These are phyloP conservation scores for Talaromyces islandicus DNA, from an alignment of 2,329 filamentous ascomycete genomes.

Conservation along the genomic window DNA sequence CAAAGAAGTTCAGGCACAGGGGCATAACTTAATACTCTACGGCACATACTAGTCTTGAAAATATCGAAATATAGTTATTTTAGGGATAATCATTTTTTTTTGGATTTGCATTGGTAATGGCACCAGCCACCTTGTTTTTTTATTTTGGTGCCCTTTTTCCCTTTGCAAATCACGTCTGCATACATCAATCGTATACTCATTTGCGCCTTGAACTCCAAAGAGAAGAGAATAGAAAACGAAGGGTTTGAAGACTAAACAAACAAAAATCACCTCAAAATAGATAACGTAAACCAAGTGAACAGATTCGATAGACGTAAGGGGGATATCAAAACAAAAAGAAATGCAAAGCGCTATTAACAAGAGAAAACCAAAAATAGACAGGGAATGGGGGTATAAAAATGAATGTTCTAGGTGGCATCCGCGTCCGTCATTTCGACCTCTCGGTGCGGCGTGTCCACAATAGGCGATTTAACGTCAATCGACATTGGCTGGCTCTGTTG, in stretches of 20 bases:
- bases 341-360: neutral
- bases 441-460: slow-evolving; percentile 2
- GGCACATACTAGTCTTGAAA: no score
- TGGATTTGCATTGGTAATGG: no score
- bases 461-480: slow-evolving; percentile 8
- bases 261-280: neutral
- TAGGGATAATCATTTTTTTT: no score
- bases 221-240: neutral
- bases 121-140: neutral
- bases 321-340: neutral
- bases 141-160: neutral
- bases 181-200: neutral
- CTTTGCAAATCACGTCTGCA: neutral
- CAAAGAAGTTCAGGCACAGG: no score
- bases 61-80: no score
- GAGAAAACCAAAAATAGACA: neutral
- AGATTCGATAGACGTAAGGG: neutral
- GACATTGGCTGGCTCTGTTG: neutral
- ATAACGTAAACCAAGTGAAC: neutral
- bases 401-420: neutral
- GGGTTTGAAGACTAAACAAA: neutral
- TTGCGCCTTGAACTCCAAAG: neutral
- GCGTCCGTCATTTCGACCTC: slow-evolving; percentile 10
- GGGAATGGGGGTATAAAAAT: neutral
- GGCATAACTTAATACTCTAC: neutral